A percentile compares a stretch with the other conserved stretches of the same genome.
phyloP scores from a whole-genome alignment of 805 yeast genomes.

The Kodamaea leandrae region DNA sequence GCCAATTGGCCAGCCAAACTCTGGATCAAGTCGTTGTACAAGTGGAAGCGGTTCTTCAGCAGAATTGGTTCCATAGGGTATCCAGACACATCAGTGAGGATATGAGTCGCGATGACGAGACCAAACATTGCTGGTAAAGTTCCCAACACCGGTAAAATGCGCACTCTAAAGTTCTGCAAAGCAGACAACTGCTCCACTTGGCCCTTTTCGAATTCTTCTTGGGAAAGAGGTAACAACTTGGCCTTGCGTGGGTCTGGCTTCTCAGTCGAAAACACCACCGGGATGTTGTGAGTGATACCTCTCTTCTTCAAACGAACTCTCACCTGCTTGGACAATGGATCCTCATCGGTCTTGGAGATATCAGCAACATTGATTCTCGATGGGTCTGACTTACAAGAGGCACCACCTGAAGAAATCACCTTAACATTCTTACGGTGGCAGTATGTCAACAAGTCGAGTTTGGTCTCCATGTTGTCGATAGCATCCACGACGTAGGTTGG shows the following conservation, averaged over 20 bases:
- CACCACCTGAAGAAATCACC: slow-evolving; percentile 94
- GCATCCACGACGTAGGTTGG: slow-evolving; percentile 90
- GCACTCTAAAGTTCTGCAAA: slow-evolving; percentile 82
- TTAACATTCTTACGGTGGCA: slow-evolving; percentile 59
- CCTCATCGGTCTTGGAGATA: slow-evolving; percentile 87
- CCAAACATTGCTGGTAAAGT: slow-evolving; percentile 98
- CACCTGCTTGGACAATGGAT: slow-evolving; percentile 84
- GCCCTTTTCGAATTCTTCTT: slow-evolving; percentile 76
- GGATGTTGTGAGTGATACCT: slow-evolving; percentile 74
- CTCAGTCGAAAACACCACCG: slow-evolving; percentile 90
- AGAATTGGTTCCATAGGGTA: slow-evolving; percentile 90
- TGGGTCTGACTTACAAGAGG: slow-evolving; percentile 95
- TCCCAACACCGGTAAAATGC: slow-evolving; percentile 94
- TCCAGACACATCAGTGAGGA: slow-evolving; percentile 76
- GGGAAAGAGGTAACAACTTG: slow-evolving; percentile 76
- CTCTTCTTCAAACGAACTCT: slow-evolving; percentile 77
- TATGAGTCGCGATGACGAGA: slow-evolving; percentile 78
- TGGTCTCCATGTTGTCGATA: slow-evolving; percentile 96
- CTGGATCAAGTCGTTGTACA: slow-evolving; percentile 80
- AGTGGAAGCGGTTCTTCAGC: slow-evolving; percentile 81
- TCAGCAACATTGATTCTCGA: slow-evolving; percentile 88
- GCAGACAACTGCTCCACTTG: slow-evolving; percentile 85
- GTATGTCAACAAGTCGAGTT: slow-evolving; percentile 80
- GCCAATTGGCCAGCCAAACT: slow-evolving; percentile 84
- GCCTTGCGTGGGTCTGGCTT: slow-evolving; percentile 97